These are phyloP conservation scores for Tubosaeta sp. DNA, from an alignment of 768 basidiomycete species.

Conservation along the genomic window DNA sequence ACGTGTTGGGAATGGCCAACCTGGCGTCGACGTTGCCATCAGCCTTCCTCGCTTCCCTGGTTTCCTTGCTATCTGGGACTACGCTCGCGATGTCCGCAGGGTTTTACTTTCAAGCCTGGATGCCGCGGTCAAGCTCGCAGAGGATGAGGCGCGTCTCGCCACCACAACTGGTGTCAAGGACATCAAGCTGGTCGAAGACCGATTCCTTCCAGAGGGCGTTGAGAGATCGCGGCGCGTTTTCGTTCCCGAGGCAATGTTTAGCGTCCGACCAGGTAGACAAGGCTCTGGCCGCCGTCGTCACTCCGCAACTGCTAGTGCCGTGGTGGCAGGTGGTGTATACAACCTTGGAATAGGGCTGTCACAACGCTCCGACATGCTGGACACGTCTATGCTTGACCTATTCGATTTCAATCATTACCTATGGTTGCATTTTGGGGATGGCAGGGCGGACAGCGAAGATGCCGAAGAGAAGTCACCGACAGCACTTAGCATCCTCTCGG, in stretches of 20 bases:
- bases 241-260: constrained; percentile 98
- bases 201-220: constrained; percentile 74
- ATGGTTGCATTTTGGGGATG: constrained; percentile 62
- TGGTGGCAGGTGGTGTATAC: constrained; percentile 73
- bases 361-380: constrained; percentile 69
- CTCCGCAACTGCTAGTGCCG: constrained; percentile 37
- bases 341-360: constrained; percentile 84
- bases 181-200: constrained; percentile 67
- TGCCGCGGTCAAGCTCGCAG: constrained; percentile 69
- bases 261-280: constrained; percentile 41
- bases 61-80: constrained; percentile 78
- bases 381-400: constrained; percentile 78
- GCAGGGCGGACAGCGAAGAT: constrained; percentile 24
- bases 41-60: constrained; percentile 81
- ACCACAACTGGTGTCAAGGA: constrained; percentile 63
- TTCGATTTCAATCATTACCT: constrained; percentile 85
- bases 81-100: constrained; percentile 72
- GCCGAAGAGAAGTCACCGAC: constrained; percentile 45
- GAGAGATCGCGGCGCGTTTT: constrained; percentile 82
- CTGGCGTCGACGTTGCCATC: constrained; percentile 50
- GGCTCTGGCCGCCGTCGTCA: constrained; percentile 35
- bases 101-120: constrained; percentile 81
- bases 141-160: constrained; percentile 74
- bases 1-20: constrained; percentile 69
- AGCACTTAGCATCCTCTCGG: constrained; percentile 67